Base-by-base conservation (phyloP, 371 early-diverging fungal genomes). In the Lichtheimia hyalospora region DNA sequence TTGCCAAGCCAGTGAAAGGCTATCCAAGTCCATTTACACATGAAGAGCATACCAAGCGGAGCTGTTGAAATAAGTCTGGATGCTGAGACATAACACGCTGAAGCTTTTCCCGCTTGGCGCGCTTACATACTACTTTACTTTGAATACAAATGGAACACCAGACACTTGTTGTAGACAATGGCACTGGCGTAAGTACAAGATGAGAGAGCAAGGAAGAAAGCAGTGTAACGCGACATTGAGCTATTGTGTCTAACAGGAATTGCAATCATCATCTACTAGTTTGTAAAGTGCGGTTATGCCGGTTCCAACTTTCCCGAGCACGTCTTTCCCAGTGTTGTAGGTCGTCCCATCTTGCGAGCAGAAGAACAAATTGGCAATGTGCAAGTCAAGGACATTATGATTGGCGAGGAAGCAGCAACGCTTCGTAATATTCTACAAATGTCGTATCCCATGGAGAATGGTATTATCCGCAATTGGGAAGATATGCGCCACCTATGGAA, bases 381-480 rank as follows among this genome's bases (percentile, higher is more conserved):
- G 5, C 62, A 71, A 60, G 83, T 95, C 49, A 93, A 92, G 69
- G 98, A 98, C 70, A 93, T 97, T 67, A 96, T 96, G 91, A 92
- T 97, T 44, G 99, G 99, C 21, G 96, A 94, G 61, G 98, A 98
- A 71, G 99, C 98, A 21, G 92, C 96, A 18, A 89, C 86, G 28
- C 72, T 93, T 23, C 88, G 98, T 18, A 83, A 89, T 56, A 89
- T 89, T 66, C 84, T 98, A 40, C 91, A 96, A 73, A 93, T 98
- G 92, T 89, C 92, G 18, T 97, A 98, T 68, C 99, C 99, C 8
- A 91, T 98, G 92, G 96, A 97, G 74, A 96, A 97, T 81, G 99
- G 99, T n/a, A 93, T 98, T 57, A 90, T 97, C 54, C 82, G 89
- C 64, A 94, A 96, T 82, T 98, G 98, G 98, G 96, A 96, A 54